Evolutionary conservation across 1,139 yeast genomes (phyloP).

Genomic region (Groenewaldozyma auringiensis): DNA sequence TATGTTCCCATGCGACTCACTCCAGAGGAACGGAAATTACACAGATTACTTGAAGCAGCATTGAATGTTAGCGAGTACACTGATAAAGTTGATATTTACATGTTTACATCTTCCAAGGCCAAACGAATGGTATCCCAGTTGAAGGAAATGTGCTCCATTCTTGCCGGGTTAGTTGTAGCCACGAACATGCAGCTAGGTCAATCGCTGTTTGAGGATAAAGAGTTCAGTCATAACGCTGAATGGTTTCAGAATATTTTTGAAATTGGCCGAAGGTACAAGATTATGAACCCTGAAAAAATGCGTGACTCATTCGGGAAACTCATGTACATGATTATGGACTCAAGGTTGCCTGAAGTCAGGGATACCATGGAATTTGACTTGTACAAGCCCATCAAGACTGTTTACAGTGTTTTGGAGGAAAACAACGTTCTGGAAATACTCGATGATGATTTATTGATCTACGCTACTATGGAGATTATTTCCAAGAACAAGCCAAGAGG

Average conservation of each 20-base stretch:
- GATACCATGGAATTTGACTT: slow-evolving; percentile 64
- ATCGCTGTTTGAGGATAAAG: slow-evolving; percentile 50
- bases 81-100: slow-evolving; percentile 59
- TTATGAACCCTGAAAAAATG: slow-evolving; percentile 74
- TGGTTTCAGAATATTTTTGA: slow-evolving; percentile 65
- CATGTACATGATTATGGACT: slow-evolving; percentile 76
- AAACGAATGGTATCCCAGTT: slow-evolving; percentile 61
- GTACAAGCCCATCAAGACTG: slow-evolving; percentile 60
- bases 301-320: slow-evolving; percentile 66
- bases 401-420: slow-evolving; percentile 40
- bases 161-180: slow-evolving; percentile 68
- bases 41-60: slow-evolving; percentile 60
- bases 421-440: slow-evolving; percentile 34
- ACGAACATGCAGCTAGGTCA: slow-evolving; percentile 62
- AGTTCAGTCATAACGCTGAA: slow-evolving; percentile 54
- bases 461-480: slow-evolving; percentile 58
- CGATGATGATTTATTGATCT: slow-evolving; percentile 47
- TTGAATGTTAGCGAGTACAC: slow-evolving; percentile 68
- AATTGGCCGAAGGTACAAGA: slow-evolving; percentile 67
- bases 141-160: slow-evolving; percentile 63
- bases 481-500: slow-evolving; percentile 48
- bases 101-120: slow-evolving; percentile 50
- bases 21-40: slow-evolving; percentile 54
- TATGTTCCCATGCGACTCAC: slow-evolving; percentile 62
- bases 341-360: slow-evolving; percentile 58